Base-by-base conservation (phyloP, 2,329 filamentous ascomycete species). In the Huntiella omanensis region DNA sequence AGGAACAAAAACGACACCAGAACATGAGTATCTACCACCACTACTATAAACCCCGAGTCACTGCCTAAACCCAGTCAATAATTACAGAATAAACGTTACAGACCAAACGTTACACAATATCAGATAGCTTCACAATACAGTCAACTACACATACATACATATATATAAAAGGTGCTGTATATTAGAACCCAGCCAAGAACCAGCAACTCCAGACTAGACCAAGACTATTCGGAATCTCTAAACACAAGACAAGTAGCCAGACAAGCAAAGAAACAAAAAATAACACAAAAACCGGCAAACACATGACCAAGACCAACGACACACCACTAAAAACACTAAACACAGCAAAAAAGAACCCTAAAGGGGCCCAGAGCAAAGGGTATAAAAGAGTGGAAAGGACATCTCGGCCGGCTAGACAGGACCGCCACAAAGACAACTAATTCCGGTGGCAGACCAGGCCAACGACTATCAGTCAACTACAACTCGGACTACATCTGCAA, bases 121-220 rank as follows among this genome's bases (percentile, higher is more conserved):
- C 13, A 39, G n/a, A 40, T 33, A 32, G 35, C 1, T 4, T 17
- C 28, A 33, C 13, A 45, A 45, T 17, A 38, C 33, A 46, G 33
- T 34, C 32, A 42, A 19, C 11, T 35, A 34, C 35, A 40, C 34
- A 22, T 17, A 19, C 22, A 13, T 13, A 15, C 33, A 43, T 35
- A 16, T 28, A 38, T 17, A 22, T 15, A 43, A 46, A 32, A 28
- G 33, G 38, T 46, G 48, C 43, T 49, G 48, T 49, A 44, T 43
- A 43, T 49, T 49, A 46, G 48, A 49, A 46, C 39, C 43, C 28
- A 46, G 48, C 39, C 44, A 46, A 46, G 43, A 49, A 49, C 48
- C 45, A 50, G 45, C 48, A 50, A 50, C 48, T 47, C 48, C 35
- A 40, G 45, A 47, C 48, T 36, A 47, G 48, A 47, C 36, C 13